These are phyloP conservation scores for Coleophoma crateriformis DNA, from an alignment of 2,329 filamentous ascomycete genomes.

Conservation along the genomic window DNA sequence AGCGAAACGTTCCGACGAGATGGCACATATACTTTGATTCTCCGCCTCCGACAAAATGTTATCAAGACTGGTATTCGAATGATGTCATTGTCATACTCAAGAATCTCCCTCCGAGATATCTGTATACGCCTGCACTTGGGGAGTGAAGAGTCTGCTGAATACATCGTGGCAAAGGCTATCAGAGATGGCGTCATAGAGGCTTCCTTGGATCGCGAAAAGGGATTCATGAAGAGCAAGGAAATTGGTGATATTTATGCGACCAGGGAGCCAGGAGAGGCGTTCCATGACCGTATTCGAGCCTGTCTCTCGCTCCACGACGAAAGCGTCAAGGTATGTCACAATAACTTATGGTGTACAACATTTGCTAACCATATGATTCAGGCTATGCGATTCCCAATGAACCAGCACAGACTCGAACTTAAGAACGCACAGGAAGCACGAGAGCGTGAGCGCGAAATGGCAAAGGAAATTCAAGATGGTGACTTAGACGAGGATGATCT, in stretches of 20 bases:
- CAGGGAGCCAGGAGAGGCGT: conserved; percentile 90
- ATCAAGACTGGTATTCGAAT: conserved; percentile 99
- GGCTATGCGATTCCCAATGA: conserved; percentile 99
- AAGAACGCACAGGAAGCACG: conserved; percentile 99
- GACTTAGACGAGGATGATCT: conserved; percentile 96
- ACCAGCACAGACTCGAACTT: conserved; percentile 92
- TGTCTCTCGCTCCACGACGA: conserved; percentile 92
- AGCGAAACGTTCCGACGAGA: conserved; percentile 85
- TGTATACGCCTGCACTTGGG: conserved; percentile 91
- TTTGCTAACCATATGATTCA: conserved; percentile 27
- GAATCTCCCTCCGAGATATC: conserved; percentile 94
- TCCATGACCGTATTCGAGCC: conserved; percentile 92
- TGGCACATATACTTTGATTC: conserved; percentile 90
- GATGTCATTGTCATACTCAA: conserved; percentile 97
- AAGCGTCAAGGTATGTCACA: conserved; percentile 78
- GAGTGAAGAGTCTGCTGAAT: conserved; percentile 96
- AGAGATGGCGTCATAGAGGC: conserved; percentile 96
- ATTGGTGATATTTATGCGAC: conserved; percentile 95
- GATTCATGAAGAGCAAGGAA: conserved; percentile 98
- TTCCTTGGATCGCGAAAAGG: conserved; percentile 85
- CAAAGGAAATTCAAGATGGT: conserved; percentile 97
- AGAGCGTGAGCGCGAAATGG: conserved; percentile 92
- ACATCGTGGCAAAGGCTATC: conserved; percentile 98
- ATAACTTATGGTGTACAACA: neutral
- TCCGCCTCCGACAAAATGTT: conserved; percentile 94